These are phyloP conservation scores for Pichia sp. DNA, from an alignment of 1,139 yeast genomes.

Conservation along the genomic window DNA sequence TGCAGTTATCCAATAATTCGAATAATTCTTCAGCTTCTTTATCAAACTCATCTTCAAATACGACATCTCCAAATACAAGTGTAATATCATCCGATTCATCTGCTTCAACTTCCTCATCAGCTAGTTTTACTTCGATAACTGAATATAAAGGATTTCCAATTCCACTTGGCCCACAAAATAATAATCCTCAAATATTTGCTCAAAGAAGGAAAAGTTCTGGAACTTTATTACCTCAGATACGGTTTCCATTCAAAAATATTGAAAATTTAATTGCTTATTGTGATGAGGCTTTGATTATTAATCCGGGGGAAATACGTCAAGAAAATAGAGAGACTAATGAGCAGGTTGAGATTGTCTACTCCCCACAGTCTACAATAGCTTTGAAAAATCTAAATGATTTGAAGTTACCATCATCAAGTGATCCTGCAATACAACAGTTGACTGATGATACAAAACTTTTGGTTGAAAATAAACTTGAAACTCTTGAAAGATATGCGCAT, in stretches of 20 bases:
- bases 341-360: slow-evolving; percentile 36
- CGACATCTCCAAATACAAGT: slow-evolving; percentile 15
- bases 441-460: slow-evolving; percentile 63
- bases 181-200: neutral
- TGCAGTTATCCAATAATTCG: slow-evolving; percentile 8
- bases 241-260: slow-evolving; percentile 64
- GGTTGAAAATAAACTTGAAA: slow-evolving; percentile 63
- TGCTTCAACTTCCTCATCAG: slow-evolving; percentile 12
- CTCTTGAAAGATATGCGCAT: slow-evolving; percentile 70
- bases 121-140: slow-evolving; percentile 15
- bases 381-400: slow-evolving; percentile 50
- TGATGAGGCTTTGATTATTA: slow-evolving; percentile 69
- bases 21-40: slow-evolving; percentile 8
- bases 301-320: slow-evolving; percentile 44
- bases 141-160: slow-evolving; percentile 19
- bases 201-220: slow-evolving; percentile 21
- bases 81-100: slow-evolving; percentile 26
- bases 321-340: slow-evolving; percentile 18
- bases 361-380: slow-evolving; percentile 70
- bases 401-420: slow-evolving; percentile 52
- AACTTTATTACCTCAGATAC: slow-evolving; percentile 31
- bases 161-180: slow-evolving; percentile 14
- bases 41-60: slow-evolving; percentile 8
- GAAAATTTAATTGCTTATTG: slow-evolving; percentile 62
- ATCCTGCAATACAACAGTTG: slow-evolving; percentile 56